A percentile compares a stretch with the other conserved stretches of the same genome.
These are phyloP conservation scores for Lodderomyces pseudojiufengensis DNA, from an alignment of 1,139 yeast species.

Conservation along the genomic window DNA sequence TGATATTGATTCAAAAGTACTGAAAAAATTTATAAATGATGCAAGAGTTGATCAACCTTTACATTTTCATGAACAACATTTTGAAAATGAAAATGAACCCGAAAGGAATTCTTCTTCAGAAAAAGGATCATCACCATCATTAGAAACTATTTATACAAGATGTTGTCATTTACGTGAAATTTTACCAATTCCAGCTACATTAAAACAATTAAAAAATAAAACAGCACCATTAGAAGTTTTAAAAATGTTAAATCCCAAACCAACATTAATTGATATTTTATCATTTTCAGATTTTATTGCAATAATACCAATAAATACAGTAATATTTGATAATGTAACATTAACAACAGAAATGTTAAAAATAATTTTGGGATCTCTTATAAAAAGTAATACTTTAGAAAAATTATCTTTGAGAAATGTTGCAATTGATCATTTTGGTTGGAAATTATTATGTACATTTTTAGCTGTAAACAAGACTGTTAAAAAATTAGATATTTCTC, in stretches of 20 bases:
- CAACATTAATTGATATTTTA: constrained; percentile 82
- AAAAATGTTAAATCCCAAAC: constrained; percentile 82
- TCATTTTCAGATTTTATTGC: constrained; percentile 87
- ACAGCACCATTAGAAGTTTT: constrained; percentile 71
- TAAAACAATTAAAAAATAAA: constrained; percentile 78
- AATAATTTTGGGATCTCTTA: constrained; percentile 61
- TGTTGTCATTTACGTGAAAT: constrained; percentile 93
- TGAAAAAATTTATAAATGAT: constrained; percentile 21
- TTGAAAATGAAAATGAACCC: constrained; percentile 27
- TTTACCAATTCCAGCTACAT: constrained; percentile 86
- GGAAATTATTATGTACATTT: constrained; percentile 75
- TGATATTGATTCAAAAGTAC: constrained; percentile 16
- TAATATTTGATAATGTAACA: constrained; percentile 79
- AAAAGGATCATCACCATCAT: constrained; percentile 28
- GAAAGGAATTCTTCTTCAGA: constrained; percentile 2
- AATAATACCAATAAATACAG: constrained; percentile 73
- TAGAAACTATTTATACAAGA: constrained; percentile 78
- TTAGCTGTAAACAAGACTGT: constrained; percentile 55
- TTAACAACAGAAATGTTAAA: constrained; percentile 78
- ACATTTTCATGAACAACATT: constrained; percentile 65
- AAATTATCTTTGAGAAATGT: constrained; percentile 78
- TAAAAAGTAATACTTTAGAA: constrained; percentile 55
- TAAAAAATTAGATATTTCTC: constrained; percentile 74
- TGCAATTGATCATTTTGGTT: constrained; percentile 64
- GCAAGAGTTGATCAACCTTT: constrained; percentile 54